Evolutionary conservation across 129 eudicot genomes (phyloP).

Genomic region (Artemisia argyi): DNA sequence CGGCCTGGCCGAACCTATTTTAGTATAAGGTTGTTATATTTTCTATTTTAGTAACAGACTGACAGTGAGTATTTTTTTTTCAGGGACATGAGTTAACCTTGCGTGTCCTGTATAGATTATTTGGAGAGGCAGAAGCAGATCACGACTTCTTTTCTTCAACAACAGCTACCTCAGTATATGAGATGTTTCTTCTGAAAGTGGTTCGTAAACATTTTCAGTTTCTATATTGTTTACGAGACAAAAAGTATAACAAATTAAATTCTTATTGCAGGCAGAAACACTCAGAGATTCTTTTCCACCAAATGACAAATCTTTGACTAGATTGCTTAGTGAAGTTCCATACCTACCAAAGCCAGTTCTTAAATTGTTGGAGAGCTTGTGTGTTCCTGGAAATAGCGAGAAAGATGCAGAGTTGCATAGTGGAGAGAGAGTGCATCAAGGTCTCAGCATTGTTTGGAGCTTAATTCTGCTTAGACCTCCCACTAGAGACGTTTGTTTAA

Average conservation of each 20-base stretch:
- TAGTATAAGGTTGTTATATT: neutral
- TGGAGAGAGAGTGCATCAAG: slow-evolving; percentile 96
- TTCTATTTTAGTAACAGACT: neutral
- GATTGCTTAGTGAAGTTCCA: slow-evolving; percentile 89
- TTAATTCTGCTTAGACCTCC: slow-evolving; percentile 88
- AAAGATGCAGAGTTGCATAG: slow-evolving; percentile 66
- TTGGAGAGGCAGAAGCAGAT: slow-evolving; percentile 95
- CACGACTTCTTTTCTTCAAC: slow-evolving; percentile 87
- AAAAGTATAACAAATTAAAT: neutral
- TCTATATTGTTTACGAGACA: neutral
- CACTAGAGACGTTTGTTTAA: slow-evolving; percentile 67
- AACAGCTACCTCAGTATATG: slow-evolving; percentile 88
- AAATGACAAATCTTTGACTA: slow-evolving; percentile 83
- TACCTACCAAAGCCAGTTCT: slow-evolving; percentile 79
- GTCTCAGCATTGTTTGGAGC: slow-evolving; percentile 93
- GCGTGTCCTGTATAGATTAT: slow-evolving; percentile 88
- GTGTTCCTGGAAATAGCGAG: slow-evolving; percentile 74
- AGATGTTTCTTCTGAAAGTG: slow-evolving; percentile 90
- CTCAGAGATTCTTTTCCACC: slow-evolving; percentile 92
- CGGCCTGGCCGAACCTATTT: neutral
- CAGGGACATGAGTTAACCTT: slow-evolving; percentile 99
- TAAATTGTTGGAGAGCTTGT: slow-evolving; percentile 74
- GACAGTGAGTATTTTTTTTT: slow-evolving; percentile 7
- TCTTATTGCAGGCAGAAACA: slow-evolving; percentile 78
- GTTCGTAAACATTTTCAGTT: slow-evolving; percentile 38